phyloP scores from a whole-genome alignment of 106 monocot species.

The Acorus gramineus region DNA sequence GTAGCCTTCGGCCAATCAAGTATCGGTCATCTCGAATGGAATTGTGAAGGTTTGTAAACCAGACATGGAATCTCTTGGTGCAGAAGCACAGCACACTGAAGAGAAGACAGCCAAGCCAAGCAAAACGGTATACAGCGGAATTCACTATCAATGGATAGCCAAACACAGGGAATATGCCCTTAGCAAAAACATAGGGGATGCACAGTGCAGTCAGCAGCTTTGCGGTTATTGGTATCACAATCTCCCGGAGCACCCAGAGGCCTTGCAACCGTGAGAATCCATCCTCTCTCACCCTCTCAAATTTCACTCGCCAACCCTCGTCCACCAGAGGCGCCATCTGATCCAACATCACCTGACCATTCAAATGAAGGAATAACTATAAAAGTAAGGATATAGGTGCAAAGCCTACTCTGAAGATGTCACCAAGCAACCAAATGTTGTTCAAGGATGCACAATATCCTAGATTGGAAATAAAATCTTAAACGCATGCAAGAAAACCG shows the following conservation, averaged over 20 bases:
- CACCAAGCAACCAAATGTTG: no score
- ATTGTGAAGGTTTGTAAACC: constrained; percentile 98
- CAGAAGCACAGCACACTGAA: constrained; percentile 62
- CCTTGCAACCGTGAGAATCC: constrained; percentile 83
- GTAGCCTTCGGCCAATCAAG: constrained; percentile 79
- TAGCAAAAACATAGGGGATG: constrained; percentile 86
- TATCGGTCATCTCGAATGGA: constrained; percentile 94
- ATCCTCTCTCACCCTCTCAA: constrained; percentile 79
- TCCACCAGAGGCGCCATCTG: constrained; percentile 93
- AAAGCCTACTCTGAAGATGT: no score
- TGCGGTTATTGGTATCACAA: constrained; percentile 66
- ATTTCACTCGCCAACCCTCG: constrained; percentile 82
- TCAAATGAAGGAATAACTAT: not conserved
- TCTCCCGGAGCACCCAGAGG: constrained; percentile 83
- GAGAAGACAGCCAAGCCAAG: constrained; percentile 87
- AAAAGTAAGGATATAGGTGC: not conserved
- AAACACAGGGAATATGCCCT: constrained; percentile 76
- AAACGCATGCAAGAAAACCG: no score
- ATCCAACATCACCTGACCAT: constrained; percentile 76
- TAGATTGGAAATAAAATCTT: no score
- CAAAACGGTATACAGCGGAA: constrained; percentile 89
- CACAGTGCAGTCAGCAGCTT: constrained; percentile 89
- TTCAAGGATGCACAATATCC: no score
- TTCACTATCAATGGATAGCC: constrained; percentile 90
- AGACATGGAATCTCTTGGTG: constrained; percentile 65